A percentile compares a stretch with the other conserved stretches of the same genome.
Evolutionary conservation across 768 basidiomycete genomes (phyloP).

Genomic region (Kwoniella sp.): DNA sequence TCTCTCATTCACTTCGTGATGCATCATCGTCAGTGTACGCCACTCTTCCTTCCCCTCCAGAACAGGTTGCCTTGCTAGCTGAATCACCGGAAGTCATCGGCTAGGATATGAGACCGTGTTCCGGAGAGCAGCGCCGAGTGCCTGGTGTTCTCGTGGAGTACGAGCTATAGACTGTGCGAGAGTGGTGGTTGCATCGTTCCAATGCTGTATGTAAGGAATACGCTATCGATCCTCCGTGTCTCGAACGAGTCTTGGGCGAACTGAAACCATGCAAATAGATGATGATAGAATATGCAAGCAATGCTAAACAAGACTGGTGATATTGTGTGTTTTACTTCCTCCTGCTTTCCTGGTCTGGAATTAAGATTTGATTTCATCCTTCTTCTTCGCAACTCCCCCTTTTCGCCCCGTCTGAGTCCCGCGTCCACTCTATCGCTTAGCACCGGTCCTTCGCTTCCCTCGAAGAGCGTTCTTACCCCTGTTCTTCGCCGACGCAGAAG

Average conservation of each 20-base stretch:
- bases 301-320: constrained; percentile 3
- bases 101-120: no score
- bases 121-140: no score
- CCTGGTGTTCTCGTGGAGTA: no score
- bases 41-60: no score
- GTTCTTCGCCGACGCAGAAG: constrained; percentile 20
- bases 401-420: not conserved
- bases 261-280: constrained; percentile 2
- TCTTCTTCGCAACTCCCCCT: not conserved
- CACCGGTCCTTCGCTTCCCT: constrained; percentile 52
- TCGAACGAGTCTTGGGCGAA: not conserved
- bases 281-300: not conserved
- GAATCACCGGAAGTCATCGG: no score
- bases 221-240: no score
- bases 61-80: no score
- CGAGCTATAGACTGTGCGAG: not conserved
- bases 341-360: not conserved
- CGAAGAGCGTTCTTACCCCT: constrained; percentile 52
- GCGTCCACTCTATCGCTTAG: constrained; percentile 32
- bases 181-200: not conserved
- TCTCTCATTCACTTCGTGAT: no score
- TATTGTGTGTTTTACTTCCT: not conserved
- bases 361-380: not conserved
- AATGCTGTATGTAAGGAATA: not conserved
- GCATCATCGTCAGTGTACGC: no score